Conservation (phyloP, 345 rosid species). For the Rhizophora mangle region DNA sequence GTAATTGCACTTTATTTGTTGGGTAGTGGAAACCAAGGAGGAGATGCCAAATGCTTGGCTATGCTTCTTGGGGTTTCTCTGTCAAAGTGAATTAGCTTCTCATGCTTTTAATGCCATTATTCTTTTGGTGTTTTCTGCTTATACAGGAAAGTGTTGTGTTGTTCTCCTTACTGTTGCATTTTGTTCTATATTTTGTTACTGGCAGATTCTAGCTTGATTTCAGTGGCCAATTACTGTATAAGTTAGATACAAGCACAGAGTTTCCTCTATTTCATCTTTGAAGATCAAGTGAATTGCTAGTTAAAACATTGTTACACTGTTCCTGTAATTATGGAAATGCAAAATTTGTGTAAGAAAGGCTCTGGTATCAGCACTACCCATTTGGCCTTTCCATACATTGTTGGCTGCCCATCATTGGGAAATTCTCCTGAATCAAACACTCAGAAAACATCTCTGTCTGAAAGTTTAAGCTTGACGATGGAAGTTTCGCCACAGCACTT, state of each 20-base stretch:
- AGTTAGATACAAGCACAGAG: not conserved
- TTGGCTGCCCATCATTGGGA: constrained; percentile 42
- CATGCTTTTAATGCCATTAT: too few relatives aligned
- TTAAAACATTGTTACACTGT: constrained; percentile 5
- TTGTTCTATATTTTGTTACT: not conserved
- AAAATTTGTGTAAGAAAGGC: constrained; percentile 39
- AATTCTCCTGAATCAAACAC: constrained; percentile 32
- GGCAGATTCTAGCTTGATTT: constrained; percentile 3
- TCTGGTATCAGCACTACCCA: constrained; percentile 20
- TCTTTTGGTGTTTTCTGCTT: not conserved
- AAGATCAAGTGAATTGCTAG: constrained; percentile 19
- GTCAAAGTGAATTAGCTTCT: not conserved
- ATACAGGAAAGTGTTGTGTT: not conserved
- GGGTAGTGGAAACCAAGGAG: not conserved
- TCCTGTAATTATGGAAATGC: constrained; percentile 27
- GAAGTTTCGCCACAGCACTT: constrained; percentile 42
- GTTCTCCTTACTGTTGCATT: not conserved
- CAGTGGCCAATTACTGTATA: constrained; percentile 8
- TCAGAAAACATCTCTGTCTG: constrained; percentile 30
- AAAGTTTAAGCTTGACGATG: constrained; percentile 45
- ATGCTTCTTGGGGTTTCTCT: not conserved
- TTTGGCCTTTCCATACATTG: constrained; percentile 33
- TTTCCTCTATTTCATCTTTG: constrained; percentile 6
- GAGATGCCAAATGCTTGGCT: not conserved
- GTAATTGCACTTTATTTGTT: not conserved